These are phyloP conservation scores for Lichtheimia hyalospora DNA, from an alignment of 371 early-diverging fungal species.

Conservation along the genomic window DNA sequence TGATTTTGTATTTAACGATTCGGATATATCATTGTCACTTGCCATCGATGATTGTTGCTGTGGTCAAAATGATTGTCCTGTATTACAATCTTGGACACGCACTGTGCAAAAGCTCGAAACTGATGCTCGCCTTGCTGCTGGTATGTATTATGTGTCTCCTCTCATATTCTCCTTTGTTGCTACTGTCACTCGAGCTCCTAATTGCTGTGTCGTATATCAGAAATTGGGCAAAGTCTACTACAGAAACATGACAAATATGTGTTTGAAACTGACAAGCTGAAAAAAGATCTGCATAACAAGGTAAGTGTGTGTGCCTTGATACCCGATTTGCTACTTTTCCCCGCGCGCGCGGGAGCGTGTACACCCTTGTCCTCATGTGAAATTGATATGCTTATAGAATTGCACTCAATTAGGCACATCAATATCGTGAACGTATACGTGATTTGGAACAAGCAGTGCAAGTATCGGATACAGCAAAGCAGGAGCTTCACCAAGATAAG, in stretches of 20 bases:
- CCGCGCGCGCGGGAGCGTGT: too few relatives aligned
- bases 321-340: neutral
- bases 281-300: slow-evolving; percentile 27
- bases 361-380: too few relatives aligned
- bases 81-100: slow-evolving; percentile 21
- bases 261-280: slow-evolving; percentile 27
- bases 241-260: slow-evolving; percentile 39
- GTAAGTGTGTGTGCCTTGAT: slow-evolving; percentile 16
- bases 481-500: slow-evolving; percentile 17
- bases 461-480: slow-evolving; percentile 22
- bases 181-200: neutral
- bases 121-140: slow-evolving; percentile 42
- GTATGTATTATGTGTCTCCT: too few relatives aligned
- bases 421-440: slow-evolving; percentile 21
- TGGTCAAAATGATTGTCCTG: slow-evolving; percentile 24
- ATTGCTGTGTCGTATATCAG: slow-evolving; percentile 10
- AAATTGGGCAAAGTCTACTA: slow-evolving; percentile 41
- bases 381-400: neutral
- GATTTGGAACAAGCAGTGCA: slow-evolving; percentile 25
- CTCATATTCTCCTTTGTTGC: neutral
- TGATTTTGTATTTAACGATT: neutral
- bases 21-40: slow-evolving; percentile 2
- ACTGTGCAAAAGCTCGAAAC: slow-evolving; percentile 35
- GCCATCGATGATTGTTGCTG: slow-evolving; percentile 21
- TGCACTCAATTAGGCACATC: slow-evolving; percentile 19